Evolutionary conservation across 108 stramenopile genomes (phyloP), one percentile per base, ranked within the genome.

Genomic region (Epithemia pelagica): DNA sequence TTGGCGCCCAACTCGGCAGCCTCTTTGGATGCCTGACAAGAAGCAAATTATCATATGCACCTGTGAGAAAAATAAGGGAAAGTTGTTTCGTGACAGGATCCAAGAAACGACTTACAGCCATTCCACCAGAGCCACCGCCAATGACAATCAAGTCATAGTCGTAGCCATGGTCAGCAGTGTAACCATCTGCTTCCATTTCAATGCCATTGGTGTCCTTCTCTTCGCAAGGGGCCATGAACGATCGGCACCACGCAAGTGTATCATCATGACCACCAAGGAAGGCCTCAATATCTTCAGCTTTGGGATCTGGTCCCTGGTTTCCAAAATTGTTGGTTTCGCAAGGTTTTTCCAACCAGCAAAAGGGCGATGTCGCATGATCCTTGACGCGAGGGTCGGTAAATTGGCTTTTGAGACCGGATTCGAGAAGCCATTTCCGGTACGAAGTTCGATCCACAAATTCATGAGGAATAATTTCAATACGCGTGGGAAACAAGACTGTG

Each of bases 131-230:
- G 30, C 99, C 99, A 20, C 99, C 99, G 51, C 98, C 98, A 65
- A 99, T 89, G 22, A 99, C 95, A 27, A 98, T 76, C 27, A 98
- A 71, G 67, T 98, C 99, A 72, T 97, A 99, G 52, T 98, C 97
- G 72, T 93, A 98, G 10, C 65, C 56, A 56, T 91, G 89, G 54
- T 78, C 78, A 1, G 69, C 59, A 10, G 58, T 75, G 59, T 89
- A 73, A 7, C 85, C 92, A 61, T 91, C 91, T 59, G 83, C 75
- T 28, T 74, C 70, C 84, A 85, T 86, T 46, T 32, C 30, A 0
- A 62, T 64, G 27, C 61, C 51, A 27, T 55, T 30, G 2, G 58
- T 58, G 30, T 8, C 54, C 19, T 31, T 32, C 7, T 58, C 59
- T 15, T 28, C 61, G 21, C 72, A 52, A 1, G 88, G 77, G 30